Evolutionary conservation across 2,329 filamentous ascomycete species (phyloP).

Genomic region (Cladorrhinum sp.): DNA sequence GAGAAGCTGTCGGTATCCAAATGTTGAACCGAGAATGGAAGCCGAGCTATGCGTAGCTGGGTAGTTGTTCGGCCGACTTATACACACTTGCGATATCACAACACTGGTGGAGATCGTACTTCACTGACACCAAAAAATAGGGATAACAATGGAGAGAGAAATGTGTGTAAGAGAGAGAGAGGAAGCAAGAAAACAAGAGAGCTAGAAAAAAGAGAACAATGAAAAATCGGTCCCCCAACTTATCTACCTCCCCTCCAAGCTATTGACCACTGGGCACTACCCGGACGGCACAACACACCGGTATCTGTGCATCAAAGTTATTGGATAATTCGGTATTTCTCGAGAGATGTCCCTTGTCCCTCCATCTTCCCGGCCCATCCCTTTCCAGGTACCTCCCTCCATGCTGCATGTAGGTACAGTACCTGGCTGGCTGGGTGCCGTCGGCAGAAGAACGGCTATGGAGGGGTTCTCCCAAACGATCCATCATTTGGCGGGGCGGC

Average conservation of each 20-base stretch:
- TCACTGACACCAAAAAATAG: background rate
- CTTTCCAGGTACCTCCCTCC: background rate
- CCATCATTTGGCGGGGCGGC: slow-evolving; percentile 7
- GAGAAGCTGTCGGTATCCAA: background rate
- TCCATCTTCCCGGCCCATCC: background rate
- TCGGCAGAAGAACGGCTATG: slow-evolving; percentile 28
- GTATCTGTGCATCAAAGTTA: background rate
- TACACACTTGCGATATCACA: background rate
- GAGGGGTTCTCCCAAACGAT: slow-evolving; percentile 4
- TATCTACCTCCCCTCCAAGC: slow-evolving; percentile 4
- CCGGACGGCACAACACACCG: slow-evolving; percentile 6
- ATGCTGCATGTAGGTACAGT: background rate
- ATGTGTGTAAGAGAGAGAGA: background rate
- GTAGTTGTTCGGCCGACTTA: background rate
- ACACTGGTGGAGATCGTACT: background rate
- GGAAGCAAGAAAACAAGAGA: background rate
- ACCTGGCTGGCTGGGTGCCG: slow-evolving; percentile 19
- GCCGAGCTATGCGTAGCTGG: background rate
- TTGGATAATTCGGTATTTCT: background rate
- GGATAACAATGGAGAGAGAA: background rate
- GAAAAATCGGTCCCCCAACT: slow-evolving; percentile 6
- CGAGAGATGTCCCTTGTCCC: slow-evolving; percentile 1
- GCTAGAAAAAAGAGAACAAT: slow-evolving; percentile 4
- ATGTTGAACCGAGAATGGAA: slow-evolving; percentile 1
- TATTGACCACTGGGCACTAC: background rate